Evolutionary conservation across 371 early-diverging fungal genomes (phyloP), one percentile per base, ranked within the genome.

Genomic region (Encephalitozoon hellem): DNA sequence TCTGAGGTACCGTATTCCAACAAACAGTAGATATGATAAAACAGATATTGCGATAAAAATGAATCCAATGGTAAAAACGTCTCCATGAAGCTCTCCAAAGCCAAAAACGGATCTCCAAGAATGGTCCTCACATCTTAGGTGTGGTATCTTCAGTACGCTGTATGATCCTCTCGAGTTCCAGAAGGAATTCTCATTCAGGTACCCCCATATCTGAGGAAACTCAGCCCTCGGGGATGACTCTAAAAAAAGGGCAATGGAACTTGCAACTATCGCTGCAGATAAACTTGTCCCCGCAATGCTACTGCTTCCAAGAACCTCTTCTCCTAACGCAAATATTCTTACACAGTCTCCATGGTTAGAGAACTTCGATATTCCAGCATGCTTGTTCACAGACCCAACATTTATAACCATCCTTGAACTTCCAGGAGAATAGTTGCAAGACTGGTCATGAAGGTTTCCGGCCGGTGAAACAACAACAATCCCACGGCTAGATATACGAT

Each of bases 391-490:
- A 47, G 78, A 73, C 43, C 85, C 83, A 9, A 82, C 78, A 15
- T 76, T 78, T 51, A 84, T 70, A 4, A 54, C 67, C 41, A 69
- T 45, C 59, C 64, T 78, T 6, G 81, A 54, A 43, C 83, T 76
- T 32, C 79, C 70, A 32, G 85, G 85, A 43, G 81, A 81, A 32
- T 77, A 80, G 18, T 77, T 72, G 53, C 85, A 84, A 4, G 76
- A 66, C 34, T 73, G 43, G 41, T 76, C 79, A 8, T 64, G 59
- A 28, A 77, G 43, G 55, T 84, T 81, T 64, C 85, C 85, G 12
- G 81, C 74, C 32, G 83, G 66, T 9, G 77, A n/a, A 15, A 84
- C 72, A 30, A 82, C 74, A 43, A 81, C 54, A 15, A 51, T 76
- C 15, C 67, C 59, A 26, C 43, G 39, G 5, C 15, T 34, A 23